These are phyloP conservation scores for Mycena chlorophos DNA, from an alignment of 768 basidiomycete species.

Conservation along the genomic window DNA sequence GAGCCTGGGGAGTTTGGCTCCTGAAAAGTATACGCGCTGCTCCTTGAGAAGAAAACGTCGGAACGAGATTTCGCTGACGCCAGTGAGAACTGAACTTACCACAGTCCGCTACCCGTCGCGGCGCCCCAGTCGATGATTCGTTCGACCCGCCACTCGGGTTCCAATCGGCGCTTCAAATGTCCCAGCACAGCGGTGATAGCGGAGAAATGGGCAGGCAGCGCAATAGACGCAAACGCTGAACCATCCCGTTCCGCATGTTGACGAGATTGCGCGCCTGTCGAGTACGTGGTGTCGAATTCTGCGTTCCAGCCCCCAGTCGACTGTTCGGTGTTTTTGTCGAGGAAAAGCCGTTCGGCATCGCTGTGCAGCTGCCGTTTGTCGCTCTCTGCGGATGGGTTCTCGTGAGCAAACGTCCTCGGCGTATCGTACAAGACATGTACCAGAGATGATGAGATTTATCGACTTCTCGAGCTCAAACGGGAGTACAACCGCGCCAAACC, in stretches of 20 bases:
- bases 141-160: conserved; percentile 57
- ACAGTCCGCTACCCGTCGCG: conserved; percentile 79
- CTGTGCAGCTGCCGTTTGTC: conserved; percentile 65
- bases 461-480: conserved; percentile 70
- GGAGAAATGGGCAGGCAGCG: conserved; percentile 84
- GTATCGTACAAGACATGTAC: conserved; percentile 37
- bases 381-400: conserved; percentile 44
- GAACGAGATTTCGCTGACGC: not conserved
- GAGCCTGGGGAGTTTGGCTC: conserved; percentile 25
- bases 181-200: conserved; percentile 75
- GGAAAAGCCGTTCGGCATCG: conserved; percentile 74
- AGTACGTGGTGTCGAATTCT: conserved; percentile 58
- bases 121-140: conserved; percentile 83
- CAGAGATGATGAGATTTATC: conserved; percentile 66
- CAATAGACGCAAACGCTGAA: conserved; percentile 81
- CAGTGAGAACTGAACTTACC: conserved; percentile 47
- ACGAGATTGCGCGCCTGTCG: conserved; percentile 54
- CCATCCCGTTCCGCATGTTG: conserved; percentile 70
- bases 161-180: conserved; percentile 64
- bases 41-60: conserved; percentile 3
- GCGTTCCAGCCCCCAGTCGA: conserved; percentile 51
- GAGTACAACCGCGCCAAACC: conserved; percentile 69
- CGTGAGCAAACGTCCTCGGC: conserved; percentile 5
- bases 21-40: conserved; percentile 76
- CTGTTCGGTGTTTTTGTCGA: conserved; percentile 32